Evolutionary conservation across 192 early-diverging fungal species (phyloP).

Genomic region (Backusella tuberculispora): DNA sequence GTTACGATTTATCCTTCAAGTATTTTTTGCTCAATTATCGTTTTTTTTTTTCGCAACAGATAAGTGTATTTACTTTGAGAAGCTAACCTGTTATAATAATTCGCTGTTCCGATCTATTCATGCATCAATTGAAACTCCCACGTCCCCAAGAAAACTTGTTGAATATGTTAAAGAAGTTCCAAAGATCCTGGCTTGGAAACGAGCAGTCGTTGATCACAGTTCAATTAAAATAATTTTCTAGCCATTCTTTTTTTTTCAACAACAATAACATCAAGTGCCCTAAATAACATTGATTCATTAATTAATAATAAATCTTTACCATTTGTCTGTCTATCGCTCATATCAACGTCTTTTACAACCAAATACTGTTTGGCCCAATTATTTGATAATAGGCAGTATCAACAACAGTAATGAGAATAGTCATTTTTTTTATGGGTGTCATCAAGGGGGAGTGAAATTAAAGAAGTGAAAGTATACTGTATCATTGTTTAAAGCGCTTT

Average conservation of each 20-base stretch:
- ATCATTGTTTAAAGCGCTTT: slow-evolving; percentile 15
- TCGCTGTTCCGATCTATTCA: slow-evolving; percentile 4
- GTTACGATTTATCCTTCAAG: not conserved
- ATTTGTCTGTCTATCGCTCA: slow-evolving; percentile 17
- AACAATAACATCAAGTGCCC: slow-evolving; percentile 9
- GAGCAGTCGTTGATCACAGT: slow-evolving; percentile 9
- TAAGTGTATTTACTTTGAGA: slow-evolving; percentile 1
- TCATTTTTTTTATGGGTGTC: slow-evolving; percentile 5
- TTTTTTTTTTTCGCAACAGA: slow-evolving; percentile 6
- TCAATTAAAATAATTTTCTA: slow-evolving; percentile 13
- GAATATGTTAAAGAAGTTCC: slow-evolving; percentile 12
- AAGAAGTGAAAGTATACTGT: slow-evolving; percentile 17
- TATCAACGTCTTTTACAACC: slow-evolving; percentile 14
- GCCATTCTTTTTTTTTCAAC: not conserved
- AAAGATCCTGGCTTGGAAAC: slow-evolving; percentile 17
- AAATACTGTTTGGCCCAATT: slow-evolving; percentile 14
- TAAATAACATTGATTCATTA: too few species aligned
- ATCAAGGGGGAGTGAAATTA: slow-evolving; percentile 7
- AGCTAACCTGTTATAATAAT: slow-evolving; percentile 4
- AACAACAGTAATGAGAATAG: slow-evolving; percentile 10
- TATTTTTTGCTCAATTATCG: not conserved
- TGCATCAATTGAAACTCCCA: slow-evolving; percentile 4
- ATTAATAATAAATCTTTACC: slow-evolving; percentile 14
- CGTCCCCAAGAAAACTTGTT: slow-evolving; percentile 12
- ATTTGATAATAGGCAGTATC: slow-evolving; percentile 20